phyloP scores from a whole-genome alignment of 192 early-diverging fungal species.

The Gonapodya prolifera region DNA sequence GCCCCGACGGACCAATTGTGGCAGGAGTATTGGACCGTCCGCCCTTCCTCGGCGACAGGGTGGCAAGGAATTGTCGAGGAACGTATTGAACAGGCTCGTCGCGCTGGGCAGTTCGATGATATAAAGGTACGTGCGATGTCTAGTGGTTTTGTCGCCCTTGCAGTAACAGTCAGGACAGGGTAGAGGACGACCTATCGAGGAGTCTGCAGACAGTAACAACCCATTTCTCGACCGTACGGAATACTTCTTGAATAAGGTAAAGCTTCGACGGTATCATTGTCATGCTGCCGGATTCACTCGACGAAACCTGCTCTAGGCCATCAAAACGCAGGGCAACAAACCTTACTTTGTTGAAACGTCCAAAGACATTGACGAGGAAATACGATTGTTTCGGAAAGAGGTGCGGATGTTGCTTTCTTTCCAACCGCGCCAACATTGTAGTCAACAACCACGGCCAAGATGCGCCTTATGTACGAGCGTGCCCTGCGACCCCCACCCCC shows the following conservation, averaged over 20 bases:
- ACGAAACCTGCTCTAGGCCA: background rate
- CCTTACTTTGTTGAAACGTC: slow-evolving; percentile 20
- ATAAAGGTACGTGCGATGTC: too few species aligned
- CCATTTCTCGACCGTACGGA: slow-evolving; percentile 21
- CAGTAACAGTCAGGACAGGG: too few species aligned
- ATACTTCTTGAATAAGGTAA: slow-evolving; percentile 20
- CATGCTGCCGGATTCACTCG: background rate
- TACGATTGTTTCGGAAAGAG: slow-evolving; percentile 15
- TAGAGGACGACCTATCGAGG: slow-evolving; percentile 19
- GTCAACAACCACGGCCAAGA: too few species aligned
- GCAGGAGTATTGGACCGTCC: slow-evolving; percentile 21
- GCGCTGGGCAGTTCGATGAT: slow-evolving; percentile 24
- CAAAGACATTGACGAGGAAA: slow-evolving; percentile 22
- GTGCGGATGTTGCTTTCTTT: too few species aligned
- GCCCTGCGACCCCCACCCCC: background rate
- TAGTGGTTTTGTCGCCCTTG: too few species aligned
- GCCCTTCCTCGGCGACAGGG: slow-evolving; percentile 10
- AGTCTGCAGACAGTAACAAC: slow-evolving; percentile 20
- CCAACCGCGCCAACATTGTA: too few species aligned
- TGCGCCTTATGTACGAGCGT: background rate
- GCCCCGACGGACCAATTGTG: slow-evolving; percentile 20
- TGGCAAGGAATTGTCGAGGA: slow-evolving; percentile 20
- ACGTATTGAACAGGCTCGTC: slow-evolving; percentile 17
- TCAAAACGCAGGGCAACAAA: slow-evolving; percentile 22
- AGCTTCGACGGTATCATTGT: background rate